A percentile compares a stretch with the other conserved stretches of the same genome.
Evolutionary conservation across 139 green algal species (phyloP).

Genomic region (Tetraselmis striata): DNA sequence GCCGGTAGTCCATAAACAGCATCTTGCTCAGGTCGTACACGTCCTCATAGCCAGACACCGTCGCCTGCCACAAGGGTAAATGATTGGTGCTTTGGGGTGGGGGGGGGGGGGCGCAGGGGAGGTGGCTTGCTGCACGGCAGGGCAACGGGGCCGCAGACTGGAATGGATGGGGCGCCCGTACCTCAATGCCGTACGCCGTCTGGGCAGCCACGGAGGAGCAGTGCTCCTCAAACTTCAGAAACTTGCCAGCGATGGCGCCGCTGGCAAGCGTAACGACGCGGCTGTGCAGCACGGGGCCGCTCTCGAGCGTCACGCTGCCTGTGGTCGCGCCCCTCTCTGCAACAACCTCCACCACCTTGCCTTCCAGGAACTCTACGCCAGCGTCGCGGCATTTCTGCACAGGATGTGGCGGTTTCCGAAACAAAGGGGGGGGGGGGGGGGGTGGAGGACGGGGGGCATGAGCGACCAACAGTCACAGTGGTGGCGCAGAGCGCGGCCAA

Average conservation of each 20-base stretch:
- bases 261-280: constrained; percentile 76
- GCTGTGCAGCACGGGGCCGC: neutral
- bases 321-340: neutral
- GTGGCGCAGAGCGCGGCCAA: too few species aligned
- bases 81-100: too few species aligned
- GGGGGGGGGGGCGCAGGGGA: too few species aligned
- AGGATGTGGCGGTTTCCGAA: too few species aligned
- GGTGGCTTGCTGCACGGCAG: too few species aligned
- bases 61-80: too few species aligned
- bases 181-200: constrained; percentile 85
- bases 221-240: constrained; percentile 73
- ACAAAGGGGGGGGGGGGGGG: too few species aligned
- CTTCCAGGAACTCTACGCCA: constrained; percentile 52
- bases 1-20: constrained; percentile 85
- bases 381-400: constrained; percentile 22
- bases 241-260: constrained; percentile 71
- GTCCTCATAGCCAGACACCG: constrained; percentile 42
- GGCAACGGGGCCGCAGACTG: too few species aligned
- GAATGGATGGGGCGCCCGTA: too few species aligned
- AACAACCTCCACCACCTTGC: constrained; percentile 39
- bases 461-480: too few species aligned
- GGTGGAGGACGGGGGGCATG: too few species aligned
- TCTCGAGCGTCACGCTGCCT: neutral
- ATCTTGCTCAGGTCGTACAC: constrained; percentile 54
- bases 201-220: constrained; percentile 75